Evolutionary conservation across 805 yeast genomes (phyloP).

Genomic region (Priceomyces castillae): DNA sequence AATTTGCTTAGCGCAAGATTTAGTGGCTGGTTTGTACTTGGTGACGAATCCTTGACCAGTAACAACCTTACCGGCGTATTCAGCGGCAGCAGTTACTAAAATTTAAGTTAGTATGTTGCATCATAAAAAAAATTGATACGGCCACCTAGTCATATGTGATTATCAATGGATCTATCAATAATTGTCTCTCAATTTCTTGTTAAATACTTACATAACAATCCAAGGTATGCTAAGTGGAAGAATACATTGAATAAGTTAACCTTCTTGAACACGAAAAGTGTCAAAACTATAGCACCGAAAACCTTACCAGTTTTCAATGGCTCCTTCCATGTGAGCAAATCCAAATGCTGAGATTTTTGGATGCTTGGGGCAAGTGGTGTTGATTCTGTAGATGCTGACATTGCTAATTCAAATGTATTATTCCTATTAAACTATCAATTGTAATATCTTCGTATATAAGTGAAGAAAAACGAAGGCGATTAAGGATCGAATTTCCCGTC

Average conservation of each 20-base stretch:
- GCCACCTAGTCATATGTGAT: neutral
- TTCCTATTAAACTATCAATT: conserved; percentile 5
- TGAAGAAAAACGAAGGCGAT: conserved; percentile 7
- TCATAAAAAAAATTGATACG: neutral
- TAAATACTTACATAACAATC: conserved; percentile 41
- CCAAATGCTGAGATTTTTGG: conserved; percentile 28
- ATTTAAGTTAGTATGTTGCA: conserved; percentile 20
- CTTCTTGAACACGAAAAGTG: conserved; percentile 56
- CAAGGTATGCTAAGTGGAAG: conserved; percentile 58
- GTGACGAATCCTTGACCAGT: conserved; percentile 82
- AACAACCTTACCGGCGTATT: conserved; percentile 67
- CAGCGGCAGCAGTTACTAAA: conserved; percentile 65
- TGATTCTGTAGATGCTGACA: conserved; percentile 6
- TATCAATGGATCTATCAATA: neutral
- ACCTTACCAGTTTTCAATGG: conserved; percentile 77
- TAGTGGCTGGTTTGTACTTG: conserved; percentile 62
- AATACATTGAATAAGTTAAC: conserved; percentile 61
- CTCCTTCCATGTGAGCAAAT: conserved; percentile 68
- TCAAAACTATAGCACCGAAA: conserved; percentile 59
- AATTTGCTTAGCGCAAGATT: conserved; percentile 33
- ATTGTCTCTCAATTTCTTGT: neutral
- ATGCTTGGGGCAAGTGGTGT: conserved; percentile 4
- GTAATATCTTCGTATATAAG: neutral
- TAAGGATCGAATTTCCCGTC: conserved; percentile 7
- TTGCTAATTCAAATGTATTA: conserved; percentile 3